Conservation (phyloP, 2,329 filamentous ascomycete genomes). For the Fusarium pseudonygamai region DNA sequence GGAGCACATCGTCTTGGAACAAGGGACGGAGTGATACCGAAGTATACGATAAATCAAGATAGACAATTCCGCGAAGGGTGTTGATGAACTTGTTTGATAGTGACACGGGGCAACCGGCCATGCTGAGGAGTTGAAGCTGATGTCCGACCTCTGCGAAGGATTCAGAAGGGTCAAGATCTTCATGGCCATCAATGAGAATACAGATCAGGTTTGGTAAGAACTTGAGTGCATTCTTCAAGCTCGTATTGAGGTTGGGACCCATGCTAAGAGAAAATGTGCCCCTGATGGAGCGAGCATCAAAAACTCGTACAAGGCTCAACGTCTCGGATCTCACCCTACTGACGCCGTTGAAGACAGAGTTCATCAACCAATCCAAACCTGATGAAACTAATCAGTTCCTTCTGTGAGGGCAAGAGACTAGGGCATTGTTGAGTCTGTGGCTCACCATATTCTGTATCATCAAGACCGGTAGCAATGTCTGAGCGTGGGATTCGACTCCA, state of each 20-base stretch:
- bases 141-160: constrained; percentile 41
- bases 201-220: constrained; percentile 57
- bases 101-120: constrained; percentile 53
- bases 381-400: neutral
- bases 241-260: constrained; percentile 48
- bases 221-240: constrained; percentile 50
- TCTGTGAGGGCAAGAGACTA: neutral
- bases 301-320: constrained; percentile 54
- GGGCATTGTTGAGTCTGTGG: neutral
- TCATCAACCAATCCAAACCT: constrained; percentile 62
- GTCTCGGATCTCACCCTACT: constrained; percentile 49
- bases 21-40: constrained; percentile 55
- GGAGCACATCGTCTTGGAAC: constrained; percentile 50
- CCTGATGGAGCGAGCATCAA: constrained; percentile 59
- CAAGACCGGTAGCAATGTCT: constrained; percentile 51
- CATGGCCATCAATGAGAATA: constrained; percentile 59
- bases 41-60: constrained; percentile 63
- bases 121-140: constrained; percentile 53
- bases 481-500: constrained; percentile 61
- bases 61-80: constrained; percentile 55
- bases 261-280: constrained; percentile 53
- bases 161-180: constrained; percentile 54
- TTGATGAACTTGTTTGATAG: constrained; percentile 54
- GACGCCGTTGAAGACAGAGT: constrained; percentile 56
- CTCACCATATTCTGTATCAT: constrained; percentile 59